Conservation (phyloP, 306 rosid species). For the Carpinus viminea region DNA sequence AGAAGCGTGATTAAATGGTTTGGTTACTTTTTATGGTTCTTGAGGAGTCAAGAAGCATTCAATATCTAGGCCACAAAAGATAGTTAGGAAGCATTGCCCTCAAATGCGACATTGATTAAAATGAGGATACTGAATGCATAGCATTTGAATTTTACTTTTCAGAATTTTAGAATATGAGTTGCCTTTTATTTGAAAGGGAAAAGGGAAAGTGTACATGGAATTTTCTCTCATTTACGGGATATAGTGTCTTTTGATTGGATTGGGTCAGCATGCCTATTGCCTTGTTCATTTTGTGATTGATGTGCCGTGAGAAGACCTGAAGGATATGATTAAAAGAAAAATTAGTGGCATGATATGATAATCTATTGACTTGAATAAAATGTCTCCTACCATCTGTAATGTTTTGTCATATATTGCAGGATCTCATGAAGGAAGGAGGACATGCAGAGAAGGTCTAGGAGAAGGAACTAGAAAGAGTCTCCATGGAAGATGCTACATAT, state of each 20-base stretch:
- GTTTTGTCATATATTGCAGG: too few relatives aligned
- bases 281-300: slow-evolving; percentile 23
- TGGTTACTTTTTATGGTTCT: neutral
- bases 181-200: neutral
- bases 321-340: slow-evolving; percentile 39
- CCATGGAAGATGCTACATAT: too few relatives aligned
- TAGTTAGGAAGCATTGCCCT: slow-evolving; percentile 9
- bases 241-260: slow-evolving; percentile 15
- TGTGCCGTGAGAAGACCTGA: slow-evolving; percentile 72
- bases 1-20: too few relatives aligned
- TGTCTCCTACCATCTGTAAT: too few relatives aligned
- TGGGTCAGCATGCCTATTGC: slow-evolving; percentile 23
- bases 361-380: too few relatives aligned
- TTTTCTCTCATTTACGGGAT: neutral
- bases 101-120: slow-evolving; percentile 22
- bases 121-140: slow-evolving; percentile 3
- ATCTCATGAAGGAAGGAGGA: too few relatives aligned
- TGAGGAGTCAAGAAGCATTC: neutral
- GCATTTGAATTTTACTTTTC: slow-evolving; percentile 1
- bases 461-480: too few relatives aligned
- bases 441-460: too few relatives aligned
- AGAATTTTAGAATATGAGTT: neutral
- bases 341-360: too few relatives aligned
- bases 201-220: too few relatives aligned
- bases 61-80: neutral